These are phyloP conservation scores for Tuber microsphaerosporum DNA, from an alignment of 495 filamentous ascomycete genomes.

Conservation along the genomic window DNA sequence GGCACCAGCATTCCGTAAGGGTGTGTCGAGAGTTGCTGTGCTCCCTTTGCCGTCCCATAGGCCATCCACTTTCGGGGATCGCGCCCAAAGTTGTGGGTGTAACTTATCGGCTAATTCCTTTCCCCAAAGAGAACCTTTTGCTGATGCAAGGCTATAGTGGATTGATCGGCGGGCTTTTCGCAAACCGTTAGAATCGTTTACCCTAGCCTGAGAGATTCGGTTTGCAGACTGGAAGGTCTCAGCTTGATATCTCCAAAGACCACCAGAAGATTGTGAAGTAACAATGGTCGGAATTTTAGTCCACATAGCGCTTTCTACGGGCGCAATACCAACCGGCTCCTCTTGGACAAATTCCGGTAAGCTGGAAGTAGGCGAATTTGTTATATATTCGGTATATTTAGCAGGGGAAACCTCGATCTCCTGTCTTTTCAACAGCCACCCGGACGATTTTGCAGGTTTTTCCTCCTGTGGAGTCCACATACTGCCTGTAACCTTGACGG, in stretches of 20 bases:
- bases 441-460: background rate
- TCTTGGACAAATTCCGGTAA: background rate
- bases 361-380: background rate
- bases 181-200: background rate
- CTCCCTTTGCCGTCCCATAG: conserved; percentile 16
- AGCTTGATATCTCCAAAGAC: conserved; percentile 15
- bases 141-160: background rate
- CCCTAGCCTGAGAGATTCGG: conserved; percentile 6
- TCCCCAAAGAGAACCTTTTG: background rate
- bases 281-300: background rate
- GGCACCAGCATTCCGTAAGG: conserved; percentile 4
- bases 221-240: background rate
- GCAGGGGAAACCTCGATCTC: background rate
- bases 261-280: background rate
- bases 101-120: conserved; percentile 19
- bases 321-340: background rate
- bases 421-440: conserved; percentile 13
- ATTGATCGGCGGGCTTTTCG: background rate
- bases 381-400: background rate
- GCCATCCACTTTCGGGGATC: conserved; percentile 4
- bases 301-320: conserved; percentile 11
- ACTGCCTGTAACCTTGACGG: conserved; percentile 7
- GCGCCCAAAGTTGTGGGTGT: conserved; percentile 11
- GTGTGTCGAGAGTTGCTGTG: conserved; percentile 8
- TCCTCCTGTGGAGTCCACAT: conserved; percentile 17